Conservation (phyloP, 2,329 filamentous ascomycete species). For the Penicillium sp. region DNA sequence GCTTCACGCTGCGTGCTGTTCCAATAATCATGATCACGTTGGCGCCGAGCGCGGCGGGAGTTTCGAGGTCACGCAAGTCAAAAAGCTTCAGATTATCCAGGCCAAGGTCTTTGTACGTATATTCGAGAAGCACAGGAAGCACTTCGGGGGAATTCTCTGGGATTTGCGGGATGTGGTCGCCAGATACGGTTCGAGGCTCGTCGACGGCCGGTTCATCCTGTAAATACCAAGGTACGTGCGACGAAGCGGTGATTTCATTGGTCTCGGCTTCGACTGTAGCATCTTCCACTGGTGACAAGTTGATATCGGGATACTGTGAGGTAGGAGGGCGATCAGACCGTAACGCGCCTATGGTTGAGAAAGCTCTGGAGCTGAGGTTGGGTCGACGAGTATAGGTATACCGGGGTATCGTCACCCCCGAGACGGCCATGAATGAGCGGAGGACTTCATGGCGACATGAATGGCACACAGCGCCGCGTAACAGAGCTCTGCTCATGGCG, state of each 20-base stretch:
- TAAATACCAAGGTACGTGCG: conserved; percentile 75
- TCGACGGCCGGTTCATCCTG: conserved; percentile 63
- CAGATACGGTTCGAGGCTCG: conserved; percentile 50
- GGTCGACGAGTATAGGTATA: conserved; percentile 18
- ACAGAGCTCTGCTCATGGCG: conserved; percentile 37
- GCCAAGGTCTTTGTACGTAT: conserved; percentile 81
- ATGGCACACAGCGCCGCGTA: conserved; percentile 35
- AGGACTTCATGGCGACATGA: conserved; percentile 34
- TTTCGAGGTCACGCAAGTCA: conserved; percentile 82
- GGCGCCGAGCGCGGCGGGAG: conserved; percentile 82
- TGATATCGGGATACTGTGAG: conserved; percentile 18
- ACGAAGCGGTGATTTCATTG: conserved; percentile 10
- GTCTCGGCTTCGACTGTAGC: conserved; percentile 2
- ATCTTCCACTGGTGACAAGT: conserved; percentile 14
- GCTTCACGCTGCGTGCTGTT: conserved; percentile 88
- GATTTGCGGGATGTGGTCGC: conserved; percentile 64
- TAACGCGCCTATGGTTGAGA: conserved; percentile 27
- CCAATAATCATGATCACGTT: conserved; percentile 92
- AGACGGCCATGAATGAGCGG: conserved; percentile 34
- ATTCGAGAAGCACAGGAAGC: conserved; percentile 72
- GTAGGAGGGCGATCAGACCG: conserved; percentile 30
- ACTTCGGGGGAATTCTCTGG: conserved; percentile 73
- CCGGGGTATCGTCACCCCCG: conserved; percentile 30
- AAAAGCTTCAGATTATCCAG: conserved; percentile 79
- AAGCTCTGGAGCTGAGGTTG: conserved; percentile 25